A percentile compares a stretch with the other conserved stretches of the same genome.
Evolutionary conservation across 164 flowering plant species (phyloP).

Genomic region (Pachysandra terminalis): DNA sequence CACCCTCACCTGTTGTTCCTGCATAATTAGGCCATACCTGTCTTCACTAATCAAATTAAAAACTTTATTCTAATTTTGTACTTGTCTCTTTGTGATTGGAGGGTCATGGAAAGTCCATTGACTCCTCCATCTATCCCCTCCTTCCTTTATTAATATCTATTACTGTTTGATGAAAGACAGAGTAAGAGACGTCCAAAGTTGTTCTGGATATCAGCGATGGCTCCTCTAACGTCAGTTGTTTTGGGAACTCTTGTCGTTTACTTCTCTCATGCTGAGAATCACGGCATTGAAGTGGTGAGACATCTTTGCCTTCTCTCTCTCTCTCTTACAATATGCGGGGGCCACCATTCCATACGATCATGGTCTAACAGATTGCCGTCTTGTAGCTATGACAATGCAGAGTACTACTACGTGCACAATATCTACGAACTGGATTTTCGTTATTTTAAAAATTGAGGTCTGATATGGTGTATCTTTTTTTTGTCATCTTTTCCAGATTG

Average conservation of each 20-base stretch:
- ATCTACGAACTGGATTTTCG: not conserved
- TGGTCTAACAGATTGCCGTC: no score
- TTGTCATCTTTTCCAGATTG: slow-evolving; percentile 47
- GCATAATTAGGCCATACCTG: no score
- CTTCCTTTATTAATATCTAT: not conserved
- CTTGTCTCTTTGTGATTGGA: no score
- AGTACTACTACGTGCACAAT: no score
- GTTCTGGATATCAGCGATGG: slow-evolving; percentile 80
- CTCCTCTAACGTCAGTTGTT: slow-evolving; percentile 70
- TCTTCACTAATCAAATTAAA: no score
- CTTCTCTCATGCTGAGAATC: slow-evolving; percentile 70
- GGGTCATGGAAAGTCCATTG: no score
- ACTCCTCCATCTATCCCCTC: no score
- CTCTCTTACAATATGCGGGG: no score
- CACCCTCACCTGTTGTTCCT: no score
- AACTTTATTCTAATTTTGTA: no score
- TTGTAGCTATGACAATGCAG: no score
- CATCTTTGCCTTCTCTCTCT: not conserved
- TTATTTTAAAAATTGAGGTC: not conserved
- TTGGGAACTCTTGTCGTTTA: slow-evolving; percentile 74
- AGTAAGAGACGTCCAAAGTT: slow-evolving; percentile 58
- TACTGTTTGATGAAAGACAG: slow-evolving; percentile 19
- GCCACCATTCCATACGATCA: no score
- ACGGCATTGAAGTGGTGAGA: slow-evolving; percentile 80
- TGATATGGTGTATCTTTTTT: not conserved